A percentile compares a stretch with the other conserved stretches of the same genome.
phyloP scores from a whole-genome alignment of 345 rosid genomes.

The Citrus medica region DNA sequence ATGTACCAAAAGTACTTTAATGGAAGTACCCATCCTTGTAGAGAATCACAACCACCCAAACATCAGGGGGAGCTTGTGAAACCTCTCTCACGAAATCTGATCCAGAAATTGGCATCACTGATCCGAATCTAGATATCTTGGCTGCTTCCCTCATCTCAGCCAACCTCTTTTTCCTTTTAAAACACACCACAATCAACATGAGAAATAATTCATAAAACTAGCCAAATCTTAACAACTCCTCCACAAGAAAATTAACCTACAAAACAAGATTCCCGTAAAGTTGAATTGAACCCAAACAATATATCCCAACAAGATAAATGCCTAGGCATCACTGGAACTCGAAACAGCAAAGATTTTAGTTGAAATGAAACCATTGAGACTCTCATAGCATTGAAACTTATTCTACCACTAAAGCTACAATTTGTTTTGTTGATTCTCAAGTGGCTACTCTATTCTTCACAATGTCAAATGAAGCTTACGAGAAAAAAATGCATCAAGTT shows the following conservation, averaged over 20 bases:
- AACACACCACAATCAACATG: constrained; percentile 2
- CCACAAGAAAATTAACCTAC: background rate
- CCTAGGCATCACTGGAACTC: background rate
- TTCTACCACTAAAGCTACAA: background rate
- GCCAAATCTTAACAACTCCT: background rate
- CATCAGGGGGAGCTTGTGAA: constrained; percentile 86
- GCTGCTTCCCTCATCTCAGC: constrained; percentile 77
- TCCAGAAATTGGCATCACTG: constrained; percentile 83
- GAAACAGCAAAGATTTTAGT: background rate
- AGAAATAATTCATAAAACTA: background rate
- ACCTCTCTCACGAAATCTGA: constrained; percentile 91
- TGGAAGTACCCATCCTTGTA: constrained; percentile 82
- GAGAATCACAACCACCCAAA: constrained; percentile 91
- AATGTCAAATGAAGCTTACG: background rate
- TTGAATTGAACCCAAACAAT: background rate
- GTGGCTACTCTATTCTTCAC: background rate
- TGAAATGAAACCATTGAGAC: background rate
- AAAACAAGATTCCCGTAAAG: background rate
- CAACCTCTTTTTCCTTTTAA: constrained; percentile 83
- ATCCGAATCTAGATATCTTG: constrained; percentile 64
- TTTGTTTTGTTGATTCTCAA: background rate
- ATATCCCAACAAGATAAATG: background rate
- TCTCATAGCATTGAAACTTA: background rate
- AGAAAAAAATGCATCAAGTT: background rate
- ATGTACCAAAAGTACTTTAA: background rate